Conservation (phyloP, 2,329 filamentous ascomycete species). For the Coniochaeta ligniaria region DNA sequence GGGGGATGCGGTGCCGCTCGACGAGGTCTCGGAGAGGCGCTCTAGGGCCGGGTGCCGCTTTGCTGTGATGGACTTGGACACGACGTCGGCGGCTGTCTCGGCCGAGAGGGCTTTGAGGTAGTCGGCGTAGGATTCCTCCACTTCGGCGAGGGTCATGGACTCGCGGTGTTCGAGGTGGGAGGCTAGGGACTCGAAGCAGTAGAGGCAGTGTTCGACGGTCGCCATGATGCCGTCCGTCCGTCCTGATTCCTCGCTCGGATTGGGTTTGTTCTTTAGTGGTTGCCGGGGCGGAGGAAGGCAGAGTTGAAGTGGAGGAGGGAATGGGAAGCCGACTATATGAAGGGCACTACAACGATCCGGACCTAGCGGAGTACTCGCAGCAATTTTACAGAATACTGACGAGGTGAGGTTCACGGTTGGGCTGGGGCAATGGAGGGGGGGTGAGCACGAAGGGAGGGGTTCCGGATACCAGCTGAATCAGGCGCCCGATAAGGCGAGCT, state of each 20-base stretch:
- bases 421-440: neutral
- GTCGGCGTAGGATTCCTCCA: conserved; percentile 58
- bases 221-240: conserved; percentile 57
- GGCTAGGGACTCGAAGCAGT: conserved; percentile 82
- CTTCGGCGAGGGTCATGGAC: conserved; percentile 57
- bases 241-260: neutral
- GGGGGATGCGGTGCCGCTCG: conserved; percentile 20
- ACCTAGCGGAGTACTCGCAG: neutral
- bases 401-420: neutral
- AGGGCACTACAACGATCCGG: neutral
- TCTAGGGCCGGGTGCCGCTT: conserved; percentile 34
- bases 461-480: neutral
- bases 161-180: conserved; percentile 67
- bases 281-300: neutral
- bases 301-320: neutral
- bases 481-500: neutral
- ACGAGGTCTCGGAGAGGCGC: conserved; percentile 23
- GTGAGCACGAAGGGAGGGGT: neutral
- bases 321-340: neutral
- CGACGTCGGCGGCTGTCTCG: conserved; percentile 7
- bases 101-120: conserved; percentile 25
- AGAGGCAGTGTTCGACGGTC: conserved; percentile 76
- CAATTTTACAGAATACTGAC: neutral
- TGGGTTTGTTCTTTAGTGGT: neutral
- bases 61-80: conserved; percentile 8